Evolutionary conservation across 352 stramenopile species (phyloP).

Genomic region (Phytophthora nicotianae): DNA sequence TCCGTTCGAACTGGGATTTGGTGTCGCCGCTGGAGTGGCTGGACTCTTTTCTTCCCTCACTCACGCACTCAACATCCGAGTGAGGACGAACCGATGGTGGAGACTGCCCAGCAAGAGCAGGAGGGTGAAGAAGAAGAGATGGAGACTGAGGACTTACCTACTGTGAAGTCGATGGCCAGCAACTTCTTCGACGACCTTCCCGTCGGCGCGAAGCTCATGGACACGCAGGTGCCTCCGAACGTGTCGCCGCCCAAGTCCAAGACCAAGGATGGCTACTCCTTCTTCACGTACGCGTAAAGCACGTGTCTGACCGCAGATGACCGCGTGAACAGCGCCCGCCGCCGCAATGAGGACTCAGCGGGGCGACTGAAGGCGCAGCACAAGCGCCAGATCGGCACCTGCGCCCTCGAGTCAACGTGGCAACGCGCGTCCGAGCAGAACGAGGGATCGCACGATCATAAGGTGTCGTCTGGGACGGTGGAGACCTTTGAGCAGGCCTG

Average conservation of each 20-base stretch:
- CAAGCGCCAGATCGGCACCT: slow-evolving; percentile 48
- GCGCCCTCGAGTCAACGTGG: slow-evolving; percentile 61
- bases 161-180: slow-evolving; percentile 24
- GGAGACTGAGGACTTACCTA: slow-evolving; percentile 21
- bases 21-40: slow-evolving; percentile 58
- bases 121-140: slow-evolving; percentile 24
- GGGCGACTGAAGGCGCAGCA: slow-evolving; percentile 70
- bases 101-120: slow-evolving; percentile 11
- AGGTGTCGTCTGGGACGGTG: slow-evolving; percentile 41
- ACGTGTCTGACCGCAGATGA: slow-evolving; percentile 62
- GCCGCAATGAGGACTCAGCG: slow-evolving; percentile 68
- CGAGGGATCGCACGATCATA: slow-evolving; percentile 44
- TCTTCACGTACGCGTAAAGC: slow-evolving; percentile 72
- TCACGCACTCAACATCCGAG: background rate
- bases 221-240: slow-evolving; percentile 44
- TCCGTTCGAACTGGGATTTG: slow-evolving; percentile 57
- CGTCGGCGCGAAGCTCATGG: slow-evolving; percentile 49
- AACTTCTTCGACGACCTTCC: slow-evolving; percentile 65
- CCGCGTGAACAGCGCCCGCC: slow-evolving; percentile 59
- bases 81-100: slow-evolving; percentile 32
- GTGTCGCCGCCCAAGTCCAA: slow-evolving; percentile 38
- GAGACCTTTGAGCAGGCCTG: slow-evolving; percentile 59
- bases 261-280: slow-evolving; percentile 55
- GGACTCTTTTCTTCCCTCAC: slow-evolving; percentile 29
- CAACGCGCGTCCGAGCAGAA: slow-evolving; percentile 45